Conservation (phyloP, 1,284 basidiomycete genomes). For the Bondarzewia mesenterica region DNA sequence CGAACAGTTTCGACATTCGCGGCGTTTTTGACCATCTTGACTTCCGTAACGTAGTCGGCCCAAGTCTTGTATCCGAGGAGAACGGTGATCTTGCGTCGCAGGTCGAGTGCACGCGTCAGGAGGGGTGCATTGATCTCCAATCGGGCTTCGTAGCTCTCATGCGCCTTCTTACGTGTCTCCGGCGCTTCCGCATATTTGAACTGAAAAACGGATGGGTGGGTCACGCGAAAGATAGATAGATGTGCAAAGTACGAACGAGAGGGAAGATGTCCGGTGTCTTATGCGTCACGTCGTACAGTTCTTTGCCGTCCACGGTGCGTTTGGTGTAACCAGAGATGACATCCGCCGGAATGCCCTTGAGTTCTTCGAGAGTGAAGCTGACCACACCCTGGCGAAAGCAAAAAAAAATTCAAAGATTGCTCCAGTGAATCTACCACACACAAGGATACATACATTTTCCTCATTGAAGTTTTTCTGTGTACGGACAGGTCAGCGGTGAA, state of each 20-base stretch:
- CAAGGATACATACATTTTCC: slow-evolving; percentile 50
- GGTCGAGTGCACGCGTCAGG: slow-evolving; percentile 53
- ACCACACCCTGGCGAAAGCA: slow-evolving; percentile 60
- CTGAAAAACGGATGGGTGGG: slow-evolving; percentile 24
- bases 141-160: slow-evolving; percentile 59
- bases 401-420: background rate
- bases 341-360: slow-evolving; percentile 72
- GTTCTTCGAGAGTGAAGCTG: slow-evolving; percentile 60
- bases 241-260: slow-evolving; percentile 37
- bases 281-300: slow-evolving; percentile 63
- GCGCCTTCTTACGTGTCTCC: slow-evolving; percentile 55
- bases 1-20: slow-evolving; percentile 45
- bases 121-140: slow-evolving; percentile 63
- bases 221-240: background rate
- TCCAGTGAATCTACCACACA: background rate
- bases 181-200: slow-evolving; percentile 73
- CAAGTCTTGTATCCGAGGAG: slow-evolving; percentile 71
- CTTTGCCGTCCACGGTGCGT: slow-evolving; percentile 44
- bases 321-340: slow-evolving; percentile 70
- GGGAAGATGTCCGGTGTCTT: slow-evolving; percentile 75
- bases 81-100: slow-evolving; percentile 61
- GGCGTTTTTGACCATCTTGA: slow-evolving; percentile 77
- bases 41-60: slow-evolving; percentile 76
- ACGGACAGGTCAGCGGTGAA: background rate
- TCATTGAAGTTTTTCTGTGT: slow-evolving; percentile 79